These are phyloP conservation scores for Phtheirospermum japonicum DNA, from an alignment of 257 asterid species.

Conservation along the genomic window DNA sequence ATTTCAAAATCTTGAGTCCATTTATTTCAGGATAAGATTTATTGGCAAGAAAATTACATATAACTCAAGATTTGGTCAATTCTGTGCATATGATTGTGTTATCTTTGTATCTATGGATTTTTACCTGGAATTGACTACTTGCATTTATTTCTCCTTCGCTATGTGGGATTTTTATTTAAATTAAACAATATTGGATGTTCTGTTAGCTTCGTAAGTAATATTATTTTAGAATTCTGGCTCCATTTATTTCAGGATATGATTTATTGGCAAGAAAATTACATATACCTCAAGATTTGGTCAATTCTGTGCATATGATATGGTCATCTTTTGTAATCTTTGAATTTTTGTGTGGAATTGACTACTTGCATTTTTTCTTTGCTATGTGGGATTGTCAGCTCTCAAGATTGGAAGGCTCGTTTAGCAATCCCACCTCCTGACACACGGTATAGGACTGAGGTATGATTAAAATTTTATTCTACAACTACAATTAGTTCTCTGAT, in stretches of 20 bases:
- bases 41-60: background rate
- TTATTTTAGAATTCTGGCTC: background rate
- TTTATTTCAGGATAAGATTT: background rate
- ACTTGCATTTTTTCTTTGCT: background rate
- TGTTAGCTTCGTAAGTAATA: background rate
- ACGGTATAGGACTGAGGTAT: slow-evolving; percentile 32
- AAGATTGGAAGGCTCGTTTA: slow-evolving; percentile 34
- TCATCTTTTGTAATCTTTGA: background rate
- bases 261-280: background rate
- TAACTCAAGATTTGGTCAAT: slow-evolving; percentile 2
- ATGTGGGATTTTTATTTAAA: background rate
- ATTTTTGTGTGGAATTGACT: slow-evolving; percentile 1
- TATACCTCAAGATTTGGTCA: background rate
- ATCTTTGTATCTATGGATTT: background rate
- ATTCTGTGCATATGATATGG: background rate
- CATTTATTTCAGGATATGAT: background rate
- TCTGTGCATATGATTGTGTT: slow-evolving; percentile 6
- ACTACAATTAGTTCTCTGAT: background rate
- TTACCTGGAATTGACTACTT: background rate
- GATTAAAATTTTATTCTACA: background rate
- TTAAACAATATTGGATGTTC: background rate
- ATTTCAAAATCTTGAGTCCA: background rate
- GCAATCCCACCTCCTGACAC: slow-evolving; percentile 28
- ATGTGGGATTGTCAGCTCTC: slow-evolving; percentile 22
- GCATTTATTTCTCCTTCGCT: background rate